Conservation (phyloP, 2,329 filamentous ascomycete species). For the Alternaria consortialis region DNA sequence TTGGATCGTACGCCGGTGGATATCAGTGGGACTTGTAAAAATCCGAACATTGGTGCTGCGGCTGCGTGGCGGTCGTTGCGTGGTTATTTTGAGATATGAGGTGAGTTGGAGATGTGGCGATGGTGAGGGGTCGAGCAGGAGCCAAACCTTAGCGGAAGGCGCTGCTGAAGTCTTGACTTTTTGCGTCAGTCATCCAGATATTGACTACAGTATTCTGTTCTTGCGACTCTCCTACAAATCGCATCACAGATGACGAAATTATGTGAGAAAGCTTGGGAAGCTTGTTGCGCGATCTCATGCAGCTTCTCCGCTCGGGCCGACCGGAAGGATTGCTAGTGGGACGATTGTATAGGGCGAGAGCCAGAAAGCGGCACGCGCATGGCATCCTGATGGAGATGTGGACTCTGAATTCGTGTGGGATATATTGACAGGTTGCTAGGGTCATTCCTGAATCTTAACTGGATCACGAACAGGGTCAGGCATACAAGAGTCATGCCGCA, state of each 20-base stretch:
- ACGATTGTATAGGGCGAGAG: background rate
- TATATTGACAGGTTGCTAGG: background rate
- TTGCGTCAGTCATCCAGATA: background rate
- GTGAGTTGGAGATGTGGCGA: constrained; percentile 4
- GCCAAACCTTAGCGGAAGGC: background rate
- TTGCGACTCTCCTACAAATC: background rate
- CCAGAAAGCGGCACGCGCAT: background rate
- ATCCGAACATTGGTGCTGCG: background rate
- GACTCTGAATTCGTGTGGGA: background rate
- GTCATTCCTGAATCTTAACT: background rate
- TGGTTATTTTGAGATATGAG: constrained; percentile 6
- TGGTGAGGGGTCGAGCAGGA: background rate
- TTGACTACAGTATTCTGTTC: background rate
- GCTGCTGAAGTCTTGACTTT: background rate
- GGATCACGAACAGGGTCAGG: background rate
- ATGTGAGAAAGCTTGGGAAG: background rate
- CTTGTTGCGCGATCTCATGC: background rate
- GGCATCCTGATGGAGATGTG: background rate
- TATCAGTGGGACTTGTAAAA: background rate
- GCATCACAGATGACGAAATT: background rate
- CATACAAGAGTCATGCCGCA: background rate
- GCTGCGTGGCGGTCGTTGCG: constrained; percentile 1
- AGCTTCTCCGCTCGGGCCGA: background rate
- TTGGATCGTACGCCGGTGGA: background rate
- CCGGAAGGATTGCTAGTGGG: background rate